phyloP scores from a whole-genome alignment of 139 green algal species.

The Chlamydomonas sp. region DNA sequence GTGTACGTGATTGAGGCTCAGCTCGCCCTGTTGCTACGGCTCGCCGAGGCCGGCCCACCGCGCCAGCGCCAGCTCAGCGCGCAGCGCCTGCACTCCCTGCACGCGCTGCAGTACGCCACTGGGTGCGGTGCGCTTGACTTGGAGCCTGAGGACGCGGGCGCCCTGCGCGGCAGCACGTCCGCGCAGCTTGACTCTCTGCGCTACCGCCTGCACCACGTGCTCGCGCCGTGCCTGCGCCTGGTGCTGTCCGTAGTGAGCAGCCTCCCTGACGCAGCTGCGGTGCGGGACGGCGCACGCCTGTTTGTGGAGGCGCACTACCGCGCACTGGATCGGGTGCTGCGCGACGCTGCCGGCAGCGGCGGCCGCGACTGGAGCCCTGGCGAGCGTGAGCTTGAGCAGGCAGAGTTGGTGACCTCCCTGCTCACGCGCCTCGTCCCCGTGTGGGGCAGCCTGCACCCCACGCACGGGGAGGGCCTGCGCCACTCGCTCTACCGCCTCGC shows the following conservation, averaged over 20 bases:
- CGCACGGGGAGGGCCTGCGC: constrained; percentile 21
- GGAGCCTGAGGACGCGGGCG: constrained; percentile 41
- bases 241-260: constrained; percentile 37
- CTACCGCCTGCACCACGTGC: constrained; percentile 22
- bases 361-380: constrained; percentile 34
- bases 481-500: constrained; percentile 29
- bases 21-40: constrained; percentile 54
- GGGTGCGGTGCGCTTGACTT: constrained; percentile 41
- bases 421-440: constrained; percentile 36
- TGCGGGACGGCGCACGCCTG: constrained; percentile 32
- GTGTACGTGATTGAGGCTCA: constrained; percentile 50
- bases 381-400: constrained; percentile 52
- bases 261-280: constrained; percentile 28
- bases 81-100: constrained; percentile 44
- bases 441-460: constrained; percentile 5
- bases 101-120: constrained; percentile 36
- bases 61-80: constrained; percentile 27
- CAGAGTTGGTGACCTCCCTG: constrained; percentile 43
- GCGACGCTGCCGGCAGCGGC: constrained; percentile 38
- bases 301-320: constrained; percentile 49
- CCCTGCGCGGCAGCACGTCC: neutral
- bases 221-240: constrained; percentile 31
- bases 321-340: constrained; percentile 41
- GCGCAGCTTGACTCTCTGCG: neutral
- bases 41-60: constrained; percentile 34